Percentiles rank a stretch among this genome's conserved stretches.
These are phyloP conservation scores for Magnaporthiopsis rhizophila DNA, from an alignment of 2,329 filamentous ascomycete species.

Conservation along the genomic window DNA sequence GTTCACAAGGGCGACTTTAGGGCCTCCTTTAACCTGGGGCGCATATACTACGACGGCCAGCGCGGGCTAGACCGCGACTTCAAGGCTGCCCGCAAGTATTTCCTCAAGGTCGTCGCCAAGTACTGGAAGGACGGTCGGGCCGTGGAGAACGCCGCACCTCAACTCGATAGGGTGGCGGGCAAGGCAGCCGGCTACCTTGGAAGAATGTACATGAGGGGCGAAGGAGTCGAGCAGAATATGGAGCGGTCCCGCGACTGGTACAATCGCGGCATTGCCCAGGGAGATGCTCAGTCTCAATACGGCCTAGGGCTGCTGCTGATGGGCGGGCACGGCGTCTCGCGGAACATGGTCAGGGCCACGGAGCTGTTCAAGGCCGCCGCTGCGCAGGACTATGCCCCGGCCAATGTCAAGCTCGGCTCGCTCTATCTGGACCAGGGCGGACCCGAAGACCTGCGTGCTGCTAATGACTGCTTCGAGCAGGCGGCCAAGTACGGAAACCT, in stretches of 20 bases:
- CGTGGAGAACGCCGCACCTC: constrained; percentile 58
- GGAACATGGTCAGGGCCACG: constrained; percentile 64
- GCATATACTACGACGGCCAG: constrained; percentile 82
- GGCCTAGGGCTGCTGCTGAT: constrained; percentile 77
- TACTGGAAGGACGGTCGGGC: constrained; percentile 82
- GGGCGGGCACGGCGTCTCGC: constrained; percentile 59
- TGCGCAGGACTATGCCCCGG: constrained; percentile 71
- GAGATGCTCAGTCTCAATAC: constrained; percentile 78
- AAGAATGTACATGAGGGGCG: constrained; percentile 81
- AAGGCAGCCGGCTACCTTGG: constrained; percentile 85
- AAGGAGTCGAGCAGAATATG: constrained; percentile 74
- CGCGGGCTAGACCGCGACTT: constrained; percentile 67
- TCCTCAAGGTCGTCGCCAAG: constrained; percentile 67
- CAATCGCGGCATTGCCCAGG: constrained; percentile 64
- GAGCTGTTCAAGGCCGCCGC: constrained; percentile 71
- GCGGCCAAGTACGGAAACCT: constrained; percentile 76
- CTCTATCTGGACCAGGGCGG: constrained; percentile 79
- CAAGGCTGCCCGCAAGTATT: constrained; percentile 68
- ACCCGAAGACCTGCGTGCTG: constrained; percentile 61
- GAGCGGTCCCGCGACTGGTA: constrained; percentile 76
- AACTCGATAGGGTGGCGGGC: constrained; percentile 68
- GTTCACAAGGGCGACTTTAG: constrained; percentile 84
- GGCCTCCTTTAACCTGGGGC: constrained; percentile 77
- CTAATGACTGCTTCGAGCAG: constrained; percentile 80
- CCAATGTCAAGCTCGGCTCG: constrained; percentile 75